These are phyloP conservation scores for Solanum ossicruentum DNA, from an alignment of 257 asterid species.

Conservation along the genomic window DNA sequence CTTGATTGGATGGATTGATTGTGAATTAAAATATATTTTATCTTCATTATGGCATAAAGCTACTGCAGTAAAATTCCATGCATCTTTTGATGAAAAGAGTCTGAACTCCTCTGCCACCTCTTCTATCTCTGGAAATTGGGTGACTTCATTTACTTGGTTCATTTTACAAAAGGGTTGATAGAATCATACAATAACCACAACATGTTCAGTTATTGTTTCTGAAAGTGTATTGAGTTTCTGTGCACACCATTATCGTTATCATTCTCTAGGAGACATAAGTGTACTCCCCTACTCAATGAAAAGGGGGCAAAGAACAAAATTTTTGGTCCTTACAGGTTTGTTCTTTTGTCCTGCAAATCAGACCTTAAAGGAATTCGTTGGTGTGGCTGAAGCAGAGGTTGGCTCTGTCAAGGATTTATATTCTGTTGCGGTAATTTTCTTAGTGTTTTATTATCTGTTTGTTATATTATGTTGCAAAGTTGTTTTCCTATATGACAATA, in stretches of 20 bases:
- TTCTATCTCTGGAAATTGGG: neutral
- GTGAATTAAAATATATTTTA: neutral
- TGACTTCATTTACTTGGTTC: neutral
- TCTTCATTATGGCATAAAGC: neutral
- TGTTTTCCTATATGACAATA: neutral
- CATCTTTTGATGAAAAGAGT: neutral
- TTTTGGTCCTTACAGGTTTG: neutral
- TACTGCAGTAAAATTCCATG: neutral
- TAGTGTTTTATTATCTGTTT: neutral
- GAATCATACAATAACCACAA: neutral
- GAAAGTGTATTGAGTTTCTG: neutral
- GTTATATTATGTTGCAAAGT: neutral
- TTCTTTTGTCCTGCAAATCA: constrained; percentile 19
- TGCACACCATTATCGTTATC: neutral
- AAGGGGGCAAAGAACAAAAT: neutral
- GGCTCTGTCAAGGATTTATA: constrained; percentile 60
- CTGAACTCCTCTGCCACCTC: neutral
- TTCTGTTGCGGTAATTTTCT: constrained; percentile 67
- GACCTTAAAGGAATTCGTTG: constrained; percentile 73
- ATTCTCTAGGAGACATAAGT: neutral
- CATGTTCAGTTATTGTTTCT: neutral
- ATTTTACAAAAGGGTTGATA: neutral
- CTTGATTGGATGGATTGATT: neutral
- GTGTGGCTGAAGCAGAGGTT: constrained; percentile 73
- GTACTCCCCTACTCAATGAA: neutral